Evolutionary conservation across 176 grass and related monocot species (phyloP).

Genomic region (Typha latifolia): DNA sequence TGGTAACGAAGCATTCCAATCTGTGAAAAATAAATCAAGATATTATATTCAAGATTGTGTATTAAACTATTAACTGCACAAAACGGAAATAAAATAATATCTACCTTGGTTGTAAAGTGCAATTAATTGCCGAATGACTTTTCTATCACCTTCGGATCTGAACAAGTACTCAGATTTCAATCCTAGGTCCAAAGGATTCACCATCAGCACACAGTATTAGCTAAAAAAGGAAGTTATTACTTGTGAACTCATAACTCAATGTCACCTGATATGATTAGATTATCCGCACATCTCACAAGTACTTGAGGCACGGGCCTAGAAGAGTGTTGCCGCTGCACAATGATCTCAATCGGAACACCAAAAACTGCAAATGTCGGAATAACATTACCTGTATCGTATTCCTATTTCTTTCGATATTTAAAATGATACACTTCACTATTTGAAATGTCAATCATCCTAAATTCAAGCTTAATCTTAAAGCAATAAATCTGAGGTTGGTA

Average conservation of each 20-base stretch:
- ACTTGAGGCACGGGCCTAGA: conserved; percentile 69
- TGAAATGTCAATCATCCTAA: neutral
- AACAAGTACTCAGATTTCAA: conserved; percentile 81
- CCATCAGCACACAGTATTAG: conserved; percentile 16
- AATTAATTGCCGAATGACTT: conserved; percentile 73
- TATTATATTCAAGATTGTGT: conserved; percentile 12
- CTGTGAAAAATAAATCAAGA: conserved; percentile 34
- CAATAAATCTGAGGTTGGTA: too few relatives aligned
- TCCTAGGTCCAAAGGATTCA: conserved; percentile 30
- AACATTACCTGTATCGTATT: neutral
- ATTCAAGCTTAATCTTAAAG: neutral
- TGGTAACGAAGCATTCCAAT: conserved; percentile 66
- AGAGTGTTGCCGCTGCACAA: conserved; percentile 63
- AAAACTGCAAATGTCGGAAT: conserved; percentile 52
- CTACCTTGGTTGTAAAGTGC: conserved; percentile 85
- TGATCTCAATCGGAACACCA: conserved; percentile 75
- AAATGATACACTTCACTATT: too few relatives aligned
- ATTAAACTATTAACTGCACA: conserved; percentile 1
- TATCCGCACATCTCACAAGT: conserved; percentile 75
- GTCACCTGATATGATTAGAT: conserved; percentile 80
- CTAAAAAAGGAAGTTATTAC: neutral
- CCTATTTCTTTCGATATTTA: neutral
- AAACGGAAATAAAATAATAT: neutral
- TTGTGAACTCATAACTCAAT: neutral
- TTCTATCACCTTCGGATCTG: conserved; percentile 78